phyloP scores from a whole-genome alignment of 2,329 filamentous ascomycete species.

The Cadophora sp. region DNA sequence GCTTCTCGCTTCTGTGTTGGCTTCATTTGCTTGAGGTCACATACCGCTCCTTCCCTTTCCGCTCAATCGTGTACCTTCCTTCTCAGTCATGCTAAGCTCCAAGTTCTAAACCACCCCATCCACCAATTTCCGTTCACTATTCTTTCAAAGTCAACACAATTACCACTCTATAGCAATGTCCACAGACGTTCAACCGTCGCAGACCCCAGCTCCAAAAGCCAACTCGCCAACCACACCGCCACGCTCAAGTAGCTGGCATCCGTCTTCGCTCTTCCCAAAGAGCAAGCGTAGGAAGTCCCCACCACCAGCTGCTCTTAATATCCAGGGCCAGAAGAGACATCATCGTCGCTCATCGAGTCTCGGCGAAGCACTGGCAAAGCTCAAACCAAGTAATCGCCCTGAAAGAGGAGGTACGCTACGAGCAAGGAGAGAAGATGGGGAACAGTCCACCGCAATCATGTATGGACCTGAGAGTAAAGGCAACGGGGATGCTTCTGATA shows the following conservation, averaged over 20 bases:
- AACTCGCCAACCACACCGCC: neutral
- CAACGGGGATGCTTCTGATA: neutral
- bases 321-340: constrained; percentile 9
- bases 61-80: neutral
- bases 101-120: neutral
- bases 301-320: constrained; percentile 15
- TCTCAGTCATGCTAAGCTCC: neutral
- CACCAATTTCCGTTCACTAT: too few relatives aligned
- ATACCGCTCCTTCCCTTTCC: neutral
- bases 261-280: constrained; percentile 12
- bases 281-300: constrained; percentile 11
- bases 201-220: constrained; percentile 10
- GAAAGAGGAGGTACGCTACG: constrained; percentile 16
- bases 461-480: neutral
- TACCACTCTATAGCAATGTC: constrained; percentile 19
- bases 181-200: constrained; percentile 16
- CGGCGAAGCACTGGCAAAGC: constrained; percentile 6
- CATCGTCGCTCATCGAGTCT: constrained; percentile 12
- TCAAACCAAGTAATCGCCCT: constrained; percentile 15
- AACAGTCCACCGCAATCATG: neutral
- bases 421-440: constrained; percentile 3
- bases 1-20: neutral
- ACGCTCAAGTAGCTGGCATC: constrained; percentile 16
- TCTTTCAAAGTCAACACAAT: constrained; percentile 5
- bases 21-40: neutral